A percentile compares a stretch with the other conserved stretches of the same genome.
phyloP scores from a whole-genome alignment of 176 grass and related monocot species.

The Zizania latifolia region DNA sequence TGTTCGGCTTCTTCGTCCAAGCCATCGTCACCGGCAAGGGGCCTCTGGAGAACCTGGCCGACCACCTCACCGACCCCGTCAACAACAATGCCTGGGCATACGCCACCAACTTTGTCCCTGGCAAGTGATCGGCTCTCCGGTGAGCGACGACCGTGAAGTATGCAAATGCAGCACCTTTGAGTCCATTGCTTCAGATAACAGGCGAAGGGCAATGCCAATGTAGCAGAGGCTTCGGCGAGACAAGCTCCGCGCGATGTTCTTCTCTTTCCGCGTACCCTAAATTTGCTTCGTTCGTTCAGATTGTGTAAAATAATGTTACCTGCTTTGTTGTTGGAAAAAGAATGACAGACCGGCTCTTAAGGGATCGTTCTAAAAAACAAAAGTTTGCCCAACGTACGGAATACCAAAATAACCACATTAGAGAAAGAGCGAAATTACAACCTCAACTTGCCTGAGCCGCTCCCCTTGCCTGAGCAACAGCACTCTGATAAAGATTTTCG shows the following conservation, averaged over 20 bases:
- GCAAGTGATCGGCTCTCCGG: conserved; percentile 1
- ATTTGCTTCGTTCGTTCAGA: not conserved
- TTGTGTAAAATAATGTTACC: not conserved
- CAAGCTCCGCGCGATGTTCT: not conserved
- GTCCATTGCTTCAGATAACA: not conserved
- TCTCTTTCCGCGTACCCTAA: not conserved
- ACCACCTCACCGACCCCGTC: conserved; percentile 38
- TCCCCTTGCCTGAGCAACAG: conserved; percentile 44
- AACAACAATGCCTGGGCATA: conserved; percentile 42
- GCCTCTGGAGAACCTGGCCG: conserved; percentile 29
- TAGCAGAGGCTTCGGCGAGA: not conserved
- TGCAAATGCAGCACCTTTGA: not conserved
- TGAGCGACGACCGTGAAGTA: not conserved
- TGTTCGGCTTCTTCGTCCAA: conserved; percentile 45
- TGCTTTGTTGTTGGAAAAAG: not conserved
- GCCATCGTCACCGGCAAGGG: conserved; percentile 42
- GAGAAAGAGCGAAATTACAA: not conserved
- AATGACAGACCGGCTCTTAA: not conserved
- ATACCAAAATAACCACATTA: not conserved
- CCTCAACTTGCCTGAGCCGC: conserved; percentile 8
- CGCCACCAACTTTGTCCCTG: conserved; percentile 36
- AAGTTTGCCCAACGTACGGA: not conserved
- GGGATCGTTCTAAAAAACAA: not conserved
- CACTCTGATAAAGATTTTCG: conserved; percentile 46
- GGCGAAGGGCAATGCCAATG: not conserved